Percentiles rank a stretch among this genome's conserved stretches.
Conservation (phyloP, 768 basidiomycete genomes). For the Serendipita sp. region DNA sequence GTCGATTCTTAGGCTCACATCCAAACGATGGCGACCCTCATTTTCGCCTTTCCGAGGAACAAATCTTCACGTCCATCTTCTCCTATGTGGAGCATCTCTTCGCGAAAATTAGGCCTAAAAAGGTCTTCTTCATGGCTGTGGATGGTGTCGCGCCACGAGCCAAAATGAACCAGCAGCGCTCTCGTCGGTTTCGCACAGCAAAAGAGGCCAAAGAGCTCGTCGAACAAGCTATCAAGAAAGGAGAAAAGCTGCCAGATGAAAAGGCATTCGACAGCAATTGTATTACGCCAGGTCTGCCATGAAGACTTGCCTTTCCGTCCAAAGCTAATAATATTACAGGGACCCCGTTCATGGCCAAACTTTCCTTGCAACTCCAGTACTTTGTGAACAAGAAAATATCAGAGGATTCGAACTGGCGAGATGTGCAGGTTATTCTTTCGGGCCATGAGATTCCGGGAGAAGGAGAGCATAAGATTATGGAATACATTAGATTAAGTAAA, state of each 20-base stretch:
- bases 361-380: conserved; percentile 87
- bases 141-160: conserved; percentile 95
- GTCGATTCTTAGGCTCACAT: conserved; percentile 50
- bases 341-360: conserved; percentile 83
- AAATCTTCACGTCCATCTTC: conserved; percentile 95
- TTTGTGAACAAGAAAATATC: conserved; percentile 97
- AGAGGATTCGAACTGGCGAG: conserved; percentile 90
- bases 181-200: conserved; percentile 83
- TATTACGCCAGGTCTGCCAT: conserved; percentile 77
- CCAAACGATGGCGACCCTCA: conserved; percentile 93
- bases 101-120: conserved; percentile 92
- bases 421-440: conserved; percentile 80
- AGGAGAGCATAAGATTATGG: conserved; percentile 99
- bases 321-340: conserved; percentile 27
- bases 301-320: neutral
- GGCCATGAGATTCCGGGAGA: conserved; percentile 98
- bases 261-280: conserved; percentile 98
- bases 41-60: conserved; percentile 88
- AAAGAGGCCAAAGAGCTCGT: conserved; percentile 78
- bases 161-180: conserved; percentile 98
- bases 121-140: conserved; percentile 96
- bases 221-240: conserved; percentile 74
- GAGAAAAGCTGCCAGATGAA: conserved; percentile 80
- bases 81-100: conserved; percentile 94
- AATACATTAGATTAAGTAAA: conserved; percentile 86